Evolutionary conservation across 768 basidiomycete genomes (phyloP), one percentile per base, ranked within the genome.

Genomic region (Boletus vermiculosoides): DNA sequence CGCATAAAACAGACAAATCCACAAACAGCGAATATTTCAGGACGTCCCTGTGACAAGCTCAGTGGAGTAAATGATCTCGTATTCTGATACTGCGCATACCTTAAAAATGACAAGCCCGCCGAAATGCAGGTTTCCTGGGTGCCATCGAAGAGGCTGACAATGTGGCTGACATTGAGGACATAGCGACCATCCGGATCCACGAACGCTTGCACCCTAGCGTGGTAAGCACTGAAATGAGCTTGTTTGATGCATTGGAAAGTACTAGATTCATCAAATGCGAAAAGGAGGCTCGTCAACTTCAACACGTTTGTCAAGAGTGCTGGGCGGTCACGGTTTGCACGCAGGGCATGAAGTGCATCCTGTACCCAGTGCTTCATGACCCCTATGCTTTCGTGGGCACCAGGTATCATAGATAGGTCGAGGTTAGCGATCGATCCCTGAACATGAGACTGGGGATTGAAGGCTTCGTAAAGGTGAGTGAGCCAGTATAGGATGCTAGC

Each of bases 1-100:
- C 76, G 54, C 83, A 86, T 3, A 87, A 65, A 9, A 80, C 72
- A 31, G 72, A 70, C 30, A 81, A 68, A 34, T 84, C 74, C 23
- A 84, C 72, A 4, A 65, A 64, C 5, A 84, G 54, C 8, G 58
- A 53, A 1, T 60, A 56, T 2, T 70, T 59, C 18, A 82, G 56
- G 18, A 85, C 59, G 56, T 81, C 78, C 20, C 84, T 85, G 54
- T 18, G 30, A 5, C 15, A 4, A 45, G 25, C 4, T 58, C 36
- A 56, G 16, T 20, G 7, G 5, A 5, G 12, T 4, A n/a, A 13
- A 13, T 30, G 45, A 30, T 30, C 10, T 5, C 5, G 13, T 2
- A 30, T 45, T 12, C 28, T 28, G 15, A 45, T 46, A 10, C 5
- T 9, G 3, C 4, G 16, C 12, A 34, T 57, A 84, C 83, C 56